Percentiles rank a stretch among this genome's conserved stretches.
Evolutionary conservation across 2,329 filamentous ascomycete species (phyloP).

Genomic region (Diaporthe australafricana): DNA sequence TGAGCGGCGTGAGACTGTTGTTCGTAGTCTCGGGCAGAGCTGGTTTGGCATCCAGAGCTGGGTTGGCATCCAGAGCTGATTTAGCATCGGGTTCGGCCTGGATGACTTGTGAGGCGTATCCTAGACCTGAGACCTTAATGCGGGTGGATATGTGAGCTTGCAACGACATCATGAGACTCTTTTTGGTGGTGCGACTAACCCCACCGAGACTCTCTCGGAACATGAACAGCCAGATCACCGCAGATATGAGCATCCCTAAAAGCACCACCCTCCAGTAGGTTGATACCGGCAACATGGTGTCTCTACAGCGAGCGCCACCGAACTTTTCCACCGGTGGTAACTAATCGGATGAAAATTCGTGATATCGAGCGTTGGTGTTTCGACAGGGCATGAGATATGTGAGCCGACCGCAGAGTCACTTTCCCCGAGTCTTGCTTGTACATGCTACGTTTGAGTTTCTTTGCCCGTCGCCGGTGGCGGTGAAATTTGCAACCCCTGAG

Average conservation of each 20-base stretch:
- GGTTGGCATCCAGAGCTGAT: too few relatives aligned
- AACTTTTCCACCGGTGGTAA: background rate
- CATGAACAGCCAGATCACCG: background rate
- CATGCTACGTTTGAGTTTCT: too few relatives aligned
- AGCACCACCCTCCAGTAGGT: background rate
- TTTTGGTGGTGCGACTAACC: background rate
- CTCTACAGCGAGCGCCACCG: background rate
- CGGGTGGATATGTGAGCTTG: background rate
- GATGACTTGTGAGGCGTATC: background rate
- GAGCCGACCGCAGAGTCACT: background rate
- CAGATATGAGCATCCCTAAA: background rate
- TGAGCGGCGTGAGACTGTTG: conserved; percentile 35
- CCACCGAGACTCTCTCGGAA: background rate
- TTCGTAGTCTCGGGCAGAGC: background rate
- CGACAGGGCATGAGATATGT: background rate
- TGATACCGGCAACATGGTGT: background rate
- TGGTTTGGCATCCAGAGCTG: too few relatives aligned
- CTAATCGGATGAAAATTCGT: background rate
- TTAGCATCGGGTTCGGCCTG: background rate
- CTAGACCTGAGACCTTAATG: background rate
- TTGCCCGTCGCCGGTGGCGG: background rate
- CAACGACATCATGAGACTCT: too few relatives aligned
- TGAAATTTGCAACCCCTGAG: background rate
- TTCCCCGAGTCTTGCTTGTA: background rate
- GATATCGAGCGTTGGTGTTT: background rate